Evolutionary conservation across 306 rosid genomes (phyloP).

Genomic region (Castanopsis chinensis): DNA sequence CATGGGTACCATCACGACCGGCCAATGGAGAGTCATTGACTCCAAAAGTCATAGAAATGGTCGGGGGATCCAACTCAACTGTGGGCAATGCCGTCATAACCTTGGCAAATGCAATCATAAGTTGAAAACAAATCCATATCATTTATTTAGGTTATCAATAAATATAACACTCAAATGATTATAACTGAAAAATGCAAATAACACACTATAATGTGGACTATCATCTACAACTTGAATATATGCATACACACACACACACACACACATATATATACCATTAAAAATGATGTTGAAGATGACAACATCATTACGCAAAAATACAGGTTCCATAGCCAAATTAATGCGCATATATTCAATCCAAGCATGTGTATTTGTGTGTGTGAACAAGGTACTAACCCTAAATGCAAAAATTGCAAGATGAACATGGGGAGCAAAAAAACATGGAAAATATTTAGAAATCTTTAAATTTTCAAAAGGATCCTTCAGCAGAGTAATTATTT

Average conservation of each 20-base stretch:
- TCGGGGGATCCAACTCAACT: conserved; percentile 93
- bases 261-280: no score
- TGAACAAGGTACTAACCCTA: neutral
- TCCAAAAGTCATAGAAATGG: conserved; percentile 99
- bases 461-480: neutral
- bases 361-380: neutral
- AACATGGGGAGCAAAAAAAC: neutral
- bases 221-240: neutral
- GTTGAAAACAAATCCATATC: neutral
- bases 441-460: neutral
- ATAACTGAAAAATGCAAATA: neutral
- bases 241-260: no score
- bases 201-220: neutral
- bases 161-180: neutral
- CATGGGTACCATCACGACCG: conserved; percentile 96
- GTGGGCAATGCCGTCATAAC: conserved; percentile 78
- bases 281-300: neutral
- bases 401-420: neutral
- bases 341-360: neutral
- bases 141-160: neutral
- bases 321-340: neutral
- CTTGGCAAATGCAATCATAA: conserved; percentile 28
- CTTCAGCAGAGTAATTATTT: no score
- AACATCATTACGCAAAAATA: neutral
- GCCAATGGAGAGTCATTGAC: conserved; percentile 98